phyloP scores from a whole-genome alignment of 2,329 filamentous ascomycete genomes.

The Hypoxylon sp. region DNA sequence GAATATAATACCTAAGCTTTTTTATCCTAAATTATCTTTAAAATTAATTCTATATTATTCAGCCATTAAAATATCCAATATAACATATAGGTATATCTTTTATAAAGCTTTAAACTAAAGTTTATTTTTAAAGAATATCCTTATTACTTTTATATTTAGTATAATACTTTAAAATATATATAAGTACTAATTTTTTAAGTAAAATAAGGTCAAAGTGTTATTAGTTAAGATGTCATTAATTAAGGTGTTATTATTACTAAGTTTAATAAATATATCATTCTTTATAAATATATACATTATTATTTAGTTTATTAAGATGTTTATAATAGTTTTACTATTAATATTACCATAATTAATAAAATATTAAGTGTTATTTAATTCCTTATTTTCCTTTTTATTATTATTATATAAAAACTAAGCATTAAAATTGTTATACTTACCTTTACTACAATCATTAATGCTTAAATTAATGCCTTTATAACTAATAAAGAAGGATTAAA shows the following conservation, averaged over 20 bases:
- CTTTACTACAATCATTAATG: too few species aligned
- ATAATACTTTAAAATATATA: conserved; percentile 5
- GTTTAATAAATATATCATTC: not conserved
- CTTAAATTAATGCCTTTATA: too few species aligned
- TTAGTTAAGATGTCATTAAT: not conserved
- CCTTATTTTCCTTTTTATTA: not conserved
- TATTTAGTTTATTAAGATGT: not conserved
- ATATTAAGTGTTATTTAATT: not conserved
- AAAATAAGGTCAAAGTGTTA: conserved; percentile 2
- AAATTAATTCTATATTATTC: not conserved
- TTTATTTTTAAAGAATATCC: not conserved
- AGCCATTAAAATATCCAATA: not conserved
- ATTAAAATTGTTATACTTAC: too few species aligned
- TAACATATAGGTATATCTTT: not conserved
- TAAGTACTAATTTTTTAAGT: conserved; percentile 7
- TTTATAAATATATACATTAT: not conserved
- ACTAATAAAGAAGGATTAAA: too few species aligned
- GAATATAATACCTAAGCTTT: not conserved
- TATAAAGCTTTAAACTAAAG: conserved; percentile 4
- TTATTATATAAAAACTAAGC: too few species aligned
- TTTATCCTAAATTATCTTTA: conserved; percentile 2
- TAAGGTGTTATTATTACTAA: too few species aligned
- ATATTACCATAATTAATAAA: conserved; percentile 2
- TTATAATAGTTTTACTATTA: not conserved
- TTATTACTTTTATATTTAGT: too few species aligned